Conservation (phyloP, 768 basidiomycete species). For the Mycena polygramma region DNA sequence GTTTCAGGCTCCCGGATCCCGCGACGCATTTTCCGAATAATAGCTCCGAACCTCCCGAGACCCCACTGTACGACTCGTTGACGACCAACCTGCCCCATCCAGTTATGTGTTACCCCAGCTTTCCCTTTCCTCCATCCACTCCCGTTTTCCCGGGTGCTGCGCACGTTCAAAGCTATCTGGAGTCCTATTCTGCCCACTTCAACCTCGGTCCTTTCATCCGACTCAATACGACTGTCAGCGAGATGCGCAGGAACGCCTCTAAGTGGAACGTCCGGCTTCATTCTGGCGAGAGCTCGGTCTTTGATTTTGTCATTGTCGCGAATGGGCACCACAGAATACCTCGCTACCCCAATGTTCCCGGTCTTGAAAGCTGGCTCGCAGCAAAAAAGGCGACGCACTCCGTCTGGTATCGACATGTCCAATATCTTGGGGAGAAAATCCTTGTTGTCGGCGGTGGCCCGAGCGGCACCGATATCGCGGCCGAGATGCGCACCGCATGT, state of each 20-base stretch:
- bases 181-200: slow-evolving; percentile 74
- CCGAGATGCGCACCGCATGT: slow-evolving; percentile 64
- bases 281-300: slow-evolving; percentile 52
- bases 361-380: slow-evolving; percentile 70
- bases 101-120: slow-evolving; percentile 76
- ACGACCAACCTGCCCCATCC: slow-evolving; percentile 89
- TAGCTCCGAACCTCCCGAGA: slow-evolving; percentile 60
- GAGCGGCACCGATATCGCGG: slow-evolving; percentile 76
- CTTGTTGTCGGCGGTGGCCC: slow-evolving; percentile 69
- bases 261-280: slow-evolving; percentile 66
- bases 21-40: slow-evolving; percentile 50
- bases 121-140: slow-evolving; percentile 78
- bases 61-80: slow-evolving; percentile 83
- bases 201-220: slow-evolving; percentile 71
- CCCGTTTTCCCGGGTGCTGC: slow-evolving; percentile 75
- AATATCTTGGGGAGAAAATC: slow-evolving; percentile 56
- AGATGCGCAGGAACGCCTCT: slow-evolving; percentile 54
- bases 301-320: slow-evolving; percentile 79
- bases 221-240: slow-evolving; percentile 69
- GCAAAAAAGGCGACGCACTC: slow-evolving; percentile 71
- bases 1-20: slow-evolving; percentile 67
- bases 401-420: slow-evolving; percentile 73
- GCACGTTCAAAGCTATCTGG: slow-evolving; percentile 76
- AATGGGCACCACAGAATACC: slow-evolving; percentile 84
- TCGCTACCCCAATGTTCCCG: slow-evolving; percentile 70